Conservation (phyloP, 116 monocot species). For the Dioscorea cayenensis region DNA sequence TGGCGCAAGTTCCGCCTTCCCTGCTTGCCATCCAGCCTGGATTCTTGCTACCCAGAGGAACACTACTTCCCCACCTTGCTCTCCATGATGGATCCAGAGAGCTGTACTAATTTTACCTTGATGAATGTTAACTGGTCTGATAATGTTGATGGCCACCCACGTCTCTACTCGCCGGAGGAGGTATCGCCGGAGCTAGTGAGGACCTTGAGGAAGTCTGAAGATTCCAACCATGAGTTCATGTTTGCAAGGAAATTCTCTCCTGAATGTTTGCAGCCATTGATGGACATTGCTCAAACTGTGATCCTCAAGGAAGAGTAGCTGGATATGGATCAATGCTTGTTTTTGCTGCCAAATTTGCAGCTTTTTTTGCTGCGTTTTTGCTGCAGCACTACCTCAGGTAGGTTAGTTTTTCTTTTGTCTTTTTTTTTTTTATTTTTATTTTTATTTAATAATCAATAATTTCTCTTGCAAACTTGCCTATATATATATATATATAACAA, state of each 20-base stretch:
- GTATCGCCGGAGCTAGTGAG: constrained; percentile 40
- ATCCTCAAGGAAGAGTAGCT: constrained; percentile 37
- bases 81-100: constrained; percentile 60
- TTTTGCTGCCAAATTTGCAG: too few relatives aligned
- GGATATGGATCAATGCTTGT: too few relatives aligned
- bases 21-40: constrained; percentile 36
- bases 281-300: constrained; percentile 50
- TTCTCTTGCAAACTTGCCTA: too few relatives aligned
- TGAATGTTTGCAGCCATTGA: constrained; percentile 52
- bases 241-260: constrained; percentile 90
- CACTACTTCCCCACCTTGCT: constrained; percentile 95
- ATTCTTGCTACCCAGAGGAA: constrained; percentile 95
- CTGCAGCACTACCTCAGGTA: too few relatives aligned
- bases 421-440: too few relatives aligned
- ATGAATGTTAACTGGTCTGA: constrained; percentile 93
- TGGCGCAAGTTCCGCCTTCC: constrained; percentile 87
- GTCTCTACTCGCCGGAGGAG: constrained; percentile 47
- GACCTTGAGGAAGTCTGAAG: constrained; percentile 41
- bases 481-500: too few relatives aligned
- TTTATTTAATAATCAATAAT: too few relatives aligned
- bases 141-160: constrained; percentile 68
- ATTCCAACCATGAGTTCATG: constrained; percentile 48
- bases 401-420: too few relatives aligned
- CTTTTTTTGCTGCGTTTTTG: too few relatives aligned
- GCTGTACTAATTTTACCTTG: constrained; percentile 58